Conservation (phyloP, 2,329 filamentous ascomycete genomes). For the Penicillium sp. region DNA sequence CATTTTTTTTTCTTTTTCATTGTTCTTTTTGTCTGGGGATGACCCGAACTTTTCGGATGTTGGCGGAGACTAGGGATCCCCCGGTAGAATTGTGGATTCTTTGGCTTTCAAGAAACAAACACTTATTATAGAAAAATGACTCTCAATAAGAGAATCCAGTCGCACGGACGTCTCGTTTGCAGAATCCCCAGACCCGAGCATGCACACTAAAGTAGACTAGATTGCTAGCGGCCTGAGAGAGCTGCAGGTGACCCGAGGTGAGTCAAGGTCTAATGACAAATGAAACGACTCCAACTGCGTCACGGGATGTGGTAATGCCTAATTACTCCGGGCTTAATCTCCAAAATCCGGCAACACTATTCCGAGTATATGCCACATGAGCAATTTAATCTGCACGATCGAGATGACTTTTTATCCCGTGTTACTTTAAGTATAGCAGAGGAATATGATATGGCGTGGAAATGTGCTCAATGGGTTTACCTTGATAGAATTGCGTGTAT, state of each 20-base stretch:
- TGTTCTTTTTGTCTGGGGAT: background rate
- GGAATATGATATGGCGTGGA: background rate
- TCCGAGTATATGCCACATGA: background rate
- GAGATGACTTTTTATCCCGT: background rate
- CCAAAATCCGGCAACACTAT: background rate
- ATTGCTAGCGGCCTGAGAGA: conserved; percentile 17
- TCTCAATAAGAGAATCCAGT: background rate
- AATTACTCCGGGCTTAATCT: background rate
- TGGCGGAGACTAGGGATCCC: background rate
- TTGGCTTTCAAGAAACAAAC: background rate
- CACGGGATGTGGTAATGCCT: conserved; percentile 1
- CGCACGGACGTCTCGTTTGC: conserved; percentile 28
- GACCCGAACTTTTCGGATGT: background rate
- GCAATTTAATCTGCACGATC: background rate
- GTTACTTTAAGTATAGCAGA: background rate
- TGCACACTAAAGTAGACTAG: conserved; percentile 14
- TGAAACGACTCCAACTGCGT: conserved; percentile 14
- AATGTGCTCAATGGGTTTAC: background rate
- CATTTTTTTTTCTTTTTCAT: background rate
- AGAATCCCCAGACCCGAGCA: conserved; percentile 25
- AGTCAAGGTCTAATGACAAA: conserved; percentile 20
- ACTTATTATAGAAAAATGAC: background rate
- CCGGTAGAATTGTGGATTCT: background rate
- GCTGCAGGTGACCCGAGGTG: conserved; percentile 27
- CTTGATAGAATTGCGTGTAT: background rate